A percentile compares a stretch with the other conserved stretches of the same genome.
Conservation (phyloP, 2,329 filamentous ascomycete species). For the Davidsoniella eucalypti region DNA sequence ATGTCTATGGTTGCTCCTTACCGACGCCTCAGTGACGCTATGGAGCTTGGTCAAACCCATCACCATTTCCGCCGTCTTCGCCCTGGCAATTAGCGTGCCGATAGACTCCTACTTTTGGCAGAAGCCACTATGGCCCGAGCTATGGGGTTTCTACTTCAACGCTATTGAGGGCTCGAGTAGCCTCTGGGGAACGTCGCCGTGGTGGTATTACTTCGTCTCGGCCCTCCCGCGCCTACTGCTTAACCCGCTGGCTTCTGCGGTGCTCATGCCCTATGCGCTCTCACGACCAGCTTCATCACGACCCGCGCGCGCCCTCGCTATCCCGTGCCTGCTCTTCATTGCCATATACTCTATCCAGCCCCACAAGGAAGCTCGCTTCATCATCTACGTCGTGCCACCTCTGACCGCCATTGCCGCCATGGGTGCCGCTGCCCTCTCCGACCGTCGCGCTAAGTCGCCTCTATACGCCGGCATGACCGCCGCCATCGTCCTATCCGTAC, state of each 20-base stretch:
- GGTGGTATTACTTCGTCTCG: conserved; percentile 71
- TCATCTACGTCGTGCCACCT: conserved; percentile 72
- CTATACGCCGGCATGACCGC: conserved; percentile 38
- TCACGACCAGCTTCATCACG: conserved; percentile 28
- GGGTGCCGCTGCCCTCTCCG: conserved; percentile 54
- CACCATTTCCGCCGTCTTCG: conserved; percentile 44
- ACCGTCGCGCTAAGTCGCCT: conserved; percentile 43
- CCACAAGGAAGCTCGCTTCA: conserved; percentile 92
- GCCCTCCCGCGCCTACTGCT: conserved; percentile 68
- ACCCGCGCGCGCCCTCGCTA: conserved; percentile 32
- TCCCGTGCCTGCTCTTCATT: conserved; percentile 58
- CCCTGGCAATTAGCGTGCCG: conserved; percentile 52
- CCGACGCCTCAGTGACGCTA: conserved; percentile 31
- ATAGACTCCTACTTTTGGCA: conserved; percentile 95
- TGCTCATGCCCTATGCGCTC: conserved; percentile 39
- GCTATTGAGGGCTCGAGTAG: conserved; percentile 68
- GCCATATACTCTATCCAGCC: conserved; percentile 72
- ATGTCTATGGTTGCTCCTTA: conserved; percentile 45
- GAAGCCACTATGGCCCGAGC: conserved; percentile 72
- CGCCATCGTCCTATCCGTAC: conserved; percentile 40
- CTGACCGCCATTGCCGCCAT: conserved; percentile 64
- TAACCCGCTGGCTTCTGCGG: conserved; percentile 51
- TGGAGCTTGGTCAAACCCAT: conserved; percentile 50
- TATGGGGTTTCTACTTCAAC: conserved; percentile 81
- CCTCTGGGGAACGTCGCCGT: conserved; percentile 75